Percentiles rank a stretch among this genome's conserved stretches.
These are phyloP conservation scores for Plantago ovata DNA, from an alignment of 257 asterid genomes.

Conservation along the genomic window DNA sequence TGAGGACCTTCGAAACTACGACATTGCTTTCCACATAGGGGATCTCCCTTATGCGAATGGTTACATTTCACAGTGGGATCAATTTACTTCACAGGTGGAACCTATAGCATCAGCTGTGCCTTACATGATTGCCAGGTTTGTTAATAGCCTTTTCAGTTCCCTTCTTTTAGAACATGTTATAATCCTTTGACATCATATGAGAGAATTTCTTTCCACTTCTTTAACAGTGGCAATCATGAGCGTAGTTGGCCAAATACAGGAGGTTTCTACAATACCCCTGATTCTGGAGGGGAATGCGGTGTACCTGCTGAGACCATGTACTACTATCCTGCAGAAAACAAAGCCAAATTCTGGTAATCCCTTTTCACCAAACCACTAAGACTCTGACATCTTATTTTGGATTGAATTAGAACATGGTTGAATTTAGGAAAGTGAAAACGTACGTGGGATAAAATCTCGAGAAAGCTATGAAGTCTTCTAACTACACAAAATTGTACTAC, in stretches of 20 bases:
- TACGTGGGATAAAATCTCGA: too few species aligned
- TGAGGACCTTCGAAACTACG: slow-evolving; percentile 36
- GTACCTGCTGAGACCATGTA: slow-evolving; percentile 50
- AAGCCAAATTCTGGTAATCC: slow-evolving; percentile 49
- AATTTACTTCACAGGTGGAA: slow-evolving; percentile 51
- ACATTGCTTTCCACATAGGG: slow-evolving; percentile 53
- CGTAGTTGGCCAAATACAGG: slow-evolving; percentile 43
- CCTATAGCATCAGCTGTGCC: slow-evolving; percentile 45
- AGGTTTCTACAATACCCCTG: slow-evolving; percentile 31
- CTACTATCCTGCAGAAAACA: slow-evolving; percentile 42
- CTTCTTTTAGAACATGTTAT: neutral
- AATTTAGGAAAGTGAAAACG: too few species aligned
- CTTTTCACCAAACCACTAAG: neutral
- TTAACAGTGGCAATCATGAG: slow-evolving; percentile 50
- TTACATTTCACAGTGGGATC: slow-evolving; percentile 45
- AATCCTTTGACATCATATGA: neutral
- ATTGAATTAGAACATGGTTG: neutral
- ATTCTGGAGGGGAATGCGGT: slow-evolving; percentile 57
- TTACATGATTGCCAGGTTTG: slow-evolving; percentile 51
- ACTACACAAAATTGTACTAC: neutral
- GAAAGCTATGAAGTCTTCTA: too few species aligned
- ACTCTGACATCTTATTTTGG: too few species aligned
- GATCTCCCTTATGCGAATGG: slow-evolving; percentile 40
- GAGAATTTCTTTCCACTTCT: neutral
- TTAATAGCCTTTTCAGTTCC: neutral